Evolutionary conservation across 2,329 filamentous ascomycete genomes (phyloP).

Genomic region (Chrysosphaeria jannelii): DNA sequence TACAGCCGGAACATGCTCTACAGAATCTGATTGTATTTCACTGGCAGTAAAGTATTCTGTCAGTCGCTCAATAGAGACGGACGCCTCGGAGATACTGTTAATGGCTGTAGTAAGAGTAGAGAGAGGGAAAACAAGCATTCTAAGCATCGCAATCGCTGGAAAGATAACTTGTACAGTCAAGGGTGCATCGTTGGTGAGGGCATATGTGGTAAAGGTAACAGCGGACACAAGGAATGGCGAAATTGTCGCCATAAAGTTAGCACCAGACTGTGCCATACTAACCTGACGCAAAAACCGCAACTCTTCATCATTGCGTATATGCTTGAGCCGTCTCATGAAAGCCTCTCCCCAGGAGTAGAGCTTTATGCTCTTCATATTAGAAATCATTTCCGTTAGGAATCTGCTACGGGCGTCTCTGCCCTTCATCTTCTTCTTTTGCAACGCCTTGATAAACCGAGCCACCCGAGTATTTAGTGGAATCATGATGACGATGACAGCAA

Average conservation of each 20-base stretch:
- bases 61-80: slow-evolving; percentile 66
- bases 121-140: slow-evolving; percentile 80
- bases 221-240: slow-evolving; percentile 95
- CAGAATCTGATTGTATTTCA: slow-evolving; percentile 66
- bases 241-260: slow-evolving; percentile 94
- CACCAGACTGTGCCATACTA: slow-evolving; percentile 72
- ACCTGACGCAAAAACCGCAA: slow-evolving; percentile 89
- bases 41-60: slow-evolving; percentile 66
- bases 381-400: slow-evolving; percentile 88
- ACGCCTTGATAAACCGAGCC: slow-evolving; percentile 68
- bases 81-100: slow-evolving; percentile 79
- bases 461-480: slow-evolving; percentile 86
- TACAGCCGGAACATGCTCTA: slow-evolving; percentile 36
- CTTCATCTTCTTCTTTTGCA: slow-evolving; percentile 96
- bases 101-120: slow-evolving; percentile 94
- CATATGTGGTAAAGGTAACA: slow-evolving; percentile 83
- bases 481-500: slow-evolving; percentile 90
- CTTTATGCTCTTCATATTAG: slow-evolving; percentile 99
- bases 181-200: slow-evolving; percentile 51
- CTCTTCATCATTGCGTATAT: slow-evolving; percentile 84
- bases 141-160: slow-evolving; percentile 79
- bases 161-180: slow-evolving; percentile 89
- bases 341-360: slow-evolving; percentile 91
- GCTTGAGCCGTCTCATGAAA: slow-evolving; percentile 93
- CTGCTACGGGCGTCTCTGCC: slow-evolving; percentile 89